Percentiles rank a stretch among this genome's conserved stretches.
Evolutionary conservation across 805 yeast genomes (phyloP).

Genomic region (Candida ovalis): DNA sequence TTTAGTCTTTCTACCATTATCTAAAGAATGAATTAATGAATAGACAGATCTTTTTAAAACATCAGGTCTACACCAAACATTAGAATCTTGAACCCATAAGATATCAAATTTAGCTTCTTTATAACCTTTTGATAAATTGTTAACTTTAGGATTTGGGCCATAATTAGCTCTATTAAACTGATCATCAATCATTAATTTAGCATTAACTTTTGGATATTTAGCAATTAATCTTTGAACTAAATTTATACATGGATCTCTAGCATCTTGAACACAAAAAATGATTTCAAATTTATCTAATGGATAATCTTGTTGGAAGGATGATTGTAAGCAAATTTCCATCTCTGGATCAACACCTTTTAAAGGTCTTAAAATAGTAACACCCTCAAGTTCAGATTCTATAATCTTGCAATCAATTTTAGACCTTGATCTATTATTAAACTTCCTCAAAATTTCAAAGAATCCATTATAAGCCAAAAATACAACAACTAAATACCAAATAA

Average conservation of each 20-base stretch:
- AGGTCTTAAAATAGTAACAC: constrained; percentile 79
- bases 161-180: constrained; percentile 38
- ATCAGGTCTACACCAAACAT: constrained; percentile 71
- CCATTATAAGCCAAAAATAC: constrained; percentile 21
- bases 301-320: constrained; percentile 66
- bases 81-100: constrained; percentile 82
- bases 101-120: constrained; percentile 63
- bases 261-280: constrained; percentile 69
- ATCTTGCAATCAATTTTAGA: constrained; percentile 13
- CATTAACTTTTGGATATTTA: constrained; percentile 54
- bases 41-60: constrained; percentile 62
- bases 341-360: constrained; percentile 82
- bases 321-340: constrained; percentile 60
- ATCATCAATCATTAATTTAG: constrained; percentile 53
- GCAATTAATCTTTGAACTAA: constrained; percentile 47
- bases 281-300: constrained; percentile 60
- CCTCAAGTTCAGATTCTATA: constrained; percentile 41
- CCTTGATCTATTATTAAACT: constrained; percentile 21
- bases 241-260: constrained; percentile 60
- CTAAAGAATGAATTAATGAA: constrained; percentile 44
- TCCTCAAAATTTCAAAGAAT: constrained; percentile 22
- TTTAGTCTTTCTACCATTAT: constrained; percentile 40
- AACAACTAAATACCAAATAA: constrained; percentile 30
- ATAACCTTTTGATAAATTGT: constrained; percentile 82
- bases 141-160: constrained; percentile 89